These are phyloP conservation scores for Evernia prunastri DNA, from an alignment of 495 filamentous ascomycete genomes.

Conservation along the genomic window DNA sequence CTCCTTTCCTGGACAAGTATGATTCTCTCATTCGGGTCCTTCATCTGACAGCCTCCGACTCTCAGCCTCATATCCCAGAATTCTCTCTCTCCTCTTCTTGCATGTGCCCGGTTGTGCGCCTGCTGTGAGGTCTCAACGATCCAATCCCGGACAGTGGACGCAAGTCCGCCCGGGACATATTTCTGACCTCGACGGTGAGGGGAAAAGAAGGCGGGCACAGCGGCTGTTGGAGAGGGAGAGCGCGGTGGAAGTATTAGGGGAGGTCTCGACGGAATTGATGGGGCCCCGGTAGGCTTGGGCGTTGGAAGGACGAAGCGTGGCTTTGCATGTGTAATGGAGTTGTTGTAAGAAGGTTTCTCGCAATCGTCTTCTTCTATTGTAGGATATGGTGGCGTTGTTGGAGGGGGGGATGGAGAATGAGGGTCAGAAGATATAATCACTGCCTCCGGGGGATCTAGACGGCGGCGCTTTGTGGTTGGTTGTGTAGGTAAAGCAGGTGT, in stretches of 20 bases:
- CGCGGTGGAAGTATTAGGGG: conserved; percentile 12
- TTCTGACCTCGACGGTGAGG: conserved; percentile 35
- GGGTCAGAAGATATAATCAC: conserved; percentile 14
- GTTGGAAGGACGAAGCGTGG: conserved; percentile 15
- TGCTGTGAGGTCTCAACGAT: conserved; percentile 28
- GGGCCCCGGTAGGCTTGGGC: neutral
- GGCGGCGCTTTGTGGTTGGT: conserved; percentile 14
- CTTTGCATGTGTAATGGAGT: neutral
- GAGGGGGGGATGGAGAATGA: conserved; percentile 8
- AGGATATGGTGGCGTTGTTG: conserved; percentile 10
- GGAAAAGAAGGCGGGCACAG: conserved; percentile 31
- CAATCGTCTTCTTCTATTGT: neutral
- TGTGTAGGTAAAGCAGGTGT: neutral
- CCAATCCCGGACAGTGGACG: conserved; percentile 32
- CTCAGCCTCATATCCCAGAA: conserved; percentile 5
- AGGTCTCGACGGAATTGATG: conserved; percentile 7
- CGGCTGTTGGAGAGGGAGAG: neutral
- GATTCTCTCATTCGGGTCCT: conserved; percentile 13
- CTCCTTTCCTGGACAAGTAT: conserved; percentile 20
- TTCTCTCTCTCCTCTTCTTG: conserved; percentile 4
- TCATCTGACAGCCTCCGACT: neutral
- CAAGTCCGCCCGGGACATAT: conserved; percentile 35
- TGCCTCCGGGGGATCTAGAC: conserved; percentile 13
- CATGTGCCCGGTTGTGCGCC: conserved; percentile 3
- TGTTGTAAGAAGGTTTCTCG: neutral